Evolutionary conservation across 1,284 basidiomycete species (phyloP).

Genomic region (Papiliotrema terrestris): DNA sequence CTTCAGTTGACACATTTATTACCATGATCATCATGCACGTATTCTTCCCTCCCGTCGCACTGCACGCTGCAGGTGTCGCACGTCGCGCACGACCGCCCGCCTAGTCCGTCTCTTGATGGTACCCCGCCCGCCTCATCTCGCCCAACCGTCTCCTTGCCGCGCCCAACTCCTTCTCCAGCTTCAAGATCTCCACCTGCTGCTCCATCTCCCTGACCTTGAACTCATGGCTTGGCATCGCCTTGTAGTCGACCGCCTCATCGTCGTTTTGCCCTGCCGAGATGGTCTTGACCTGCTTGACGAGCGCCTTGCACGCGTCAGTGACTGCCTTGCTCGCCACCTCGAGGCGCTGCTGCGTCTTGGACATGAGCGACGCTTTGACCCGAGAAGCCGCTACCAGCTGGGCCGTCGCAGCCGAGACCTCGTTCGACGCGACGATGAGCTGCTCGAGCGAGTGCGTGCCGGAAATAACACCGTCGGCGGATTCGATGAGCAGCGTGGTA

Average conservation of each 20-base stretch:
- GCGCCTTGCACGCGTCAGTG: slow-evolving; percentile 95
- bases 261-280: slow-evolving; percentile 78
- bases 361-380: slow-evolving; percentile 98
- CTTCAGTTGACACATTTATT: not conserved
- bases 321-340: slow-evolving; percentile 97
- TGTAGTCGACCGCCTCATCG: slow-evolving; percentile 83
- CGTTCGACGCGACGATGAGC: slow-evolving; percentile 98
- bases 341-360: slow-evolving; percentile 92
- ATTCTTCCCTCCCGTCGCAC: not conserved
- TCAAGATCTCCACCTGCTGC: slow-evolving; percentile 96
- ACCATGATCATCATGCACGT: not conserved
- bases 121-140: slow-evolving; percentile 85
- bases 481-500: slow-evolving; percentile 94
- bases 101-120: slow-evolving; percentile 43
- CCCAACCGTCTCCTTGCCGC: slow-evolving; percentile 81
- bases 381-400: slow-evolving; percentile 97
- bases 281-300: slow-evolving; percentile 94
- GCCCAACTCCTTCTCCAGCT: slow-evolving; percentile 90
- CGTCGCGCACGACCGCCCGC: too few species aligned
- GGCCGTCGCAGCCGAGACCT: slow-evolving; percentile 93
- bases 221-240: slow-evolving; percentile 87
- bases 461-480: slow-evolving; percentile 93
- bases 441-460: slow-evolving; percentile 97
- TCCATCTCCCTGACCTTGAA: slow-evolving; percentile 99
- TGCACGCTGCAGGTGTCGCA: too few species aligned